Evolutionary conservation across 257 asterid species (phyloP).

Genomic region (Schizonepeta tenuifolia): DNA sequence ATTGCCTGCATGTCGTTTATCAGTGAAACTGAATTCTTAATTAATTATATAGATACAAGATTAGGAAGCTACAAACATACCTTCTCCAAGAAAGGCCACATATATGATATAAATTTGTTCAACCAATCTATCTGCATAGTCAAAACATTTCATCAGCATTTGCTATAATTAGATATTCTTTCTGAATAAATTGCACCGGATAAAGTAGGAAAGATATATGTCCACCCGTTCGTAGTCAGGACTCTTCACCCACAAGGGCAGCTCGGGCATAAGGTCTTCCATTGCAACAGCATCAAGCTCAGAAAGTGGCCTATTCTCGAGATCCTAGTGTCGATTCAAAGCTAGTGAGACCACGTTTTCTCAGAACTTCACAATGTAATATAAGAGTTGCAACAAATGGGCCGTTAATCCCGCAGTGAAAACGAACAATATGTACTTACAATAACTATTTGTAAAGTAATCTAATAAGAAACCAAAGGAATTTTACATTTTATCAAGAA

Average conservation of each 20-base stretch:
- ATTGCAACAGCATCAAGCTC: slow-evolving; percentile 58
- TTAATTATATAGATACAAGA: slow-evolving; percentile 14
- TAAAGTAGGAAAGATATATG: not conserved
- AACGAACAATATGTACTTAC: not conserved
- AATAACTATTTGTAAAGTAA: not conserved
- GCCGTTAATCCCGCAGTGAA: not conserved
- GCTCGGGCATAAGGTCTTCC: slow-evolving; percentile 74
- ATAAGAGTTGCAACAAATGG: not conserved
- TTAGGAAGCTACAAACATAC: slow-evolving; percentile 31
- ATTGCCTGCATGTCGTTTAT: slow-evolving; percentile 56
- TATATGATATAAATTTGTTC: slow-evolving; percentile 59
- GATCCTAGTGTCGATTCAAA: slow-evolving; percentile 49
- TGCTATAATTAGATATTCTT: not conserved
- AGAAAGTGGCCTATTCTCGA: slow-evolving; percentile 46
- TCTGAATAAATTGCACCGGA: not conserved
- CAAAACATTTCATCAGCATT: slow-evolving; percentile 15
- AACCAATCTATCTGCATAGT: slow-evolving; percentile 82
- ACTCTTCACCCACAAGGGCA: slow-evolving; percentile 84
- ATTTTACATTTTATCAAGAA: not conserved
- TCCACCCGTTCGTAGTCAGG: slow-evolving; percentile 89
- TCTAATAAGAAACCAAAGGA: too few species aligned
- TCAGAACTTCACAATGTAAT: slow-evolving; percentile 8
- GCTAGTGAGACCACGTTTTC: slow-evolving; percentile 10
- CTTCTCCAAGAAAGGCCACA: slow-evolving; percentile 94
- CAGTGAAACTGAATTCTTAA: slow-evolving; percentile 8